Evolutionary conservation across 1,284 basidiomycete species (phyloP).

Genomic region (Ceratobasidium sp.): DNA sequence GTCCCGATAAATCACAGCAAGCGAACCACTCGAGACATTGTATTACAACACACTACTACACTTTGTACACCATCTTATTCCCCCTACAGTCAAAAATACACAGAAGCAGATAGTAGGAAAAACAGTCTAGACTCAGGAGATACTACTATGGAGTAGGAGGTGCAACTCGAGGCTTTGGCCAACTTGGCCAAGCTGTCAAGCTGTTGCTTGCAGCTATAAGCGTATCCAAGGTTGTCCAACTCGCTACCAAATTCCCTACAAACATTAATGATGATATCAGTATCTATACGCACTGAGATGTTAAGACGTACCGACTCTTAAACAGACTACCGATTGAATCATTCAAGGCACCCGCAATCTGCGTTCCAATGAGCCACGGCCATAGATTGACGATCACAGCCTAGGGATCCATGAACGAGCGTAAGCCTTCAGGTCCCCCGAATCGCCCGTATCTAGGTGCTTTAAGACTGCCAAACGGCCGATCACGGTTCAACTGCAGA

Average conservation of each 20-base stretch:
- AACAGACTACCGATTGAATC: slow-evolving; percentile 88
- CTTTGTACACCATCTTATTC: not conserved
- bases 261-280: not conserved
- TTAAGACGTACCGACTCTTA: slow-evolving; percentile 80
- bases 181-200: slow-evolving; percentile 54
- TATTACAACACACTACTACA: slow-evolving; percentile 26
- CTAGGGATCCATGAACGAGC: slow-evolving; percentile 88
- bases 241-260: slow-evolving; percentile 83
- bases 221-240: slow-evolving; percentile 81
- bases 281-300: slow-evolving; percentile 48
- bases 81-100: slow-evolving; percentile 9
- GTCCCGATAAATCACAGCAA: too few species aligned
- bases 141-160: slow-evolving; percentile 17
- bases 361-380: slow-evolving; percentile 85
- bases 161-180: slow-evolving; percentile 48
- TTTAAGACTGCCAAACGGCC: slow-evolving; percentile 95
- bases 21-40: too few species aligned
- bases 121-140: slow-evolving; percentile 2
- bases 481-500: slow-evolving; percentile 76
- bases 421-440: slow-evolving; percentile 92
- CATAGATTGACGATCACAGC: slow-evolving; percentile 88
- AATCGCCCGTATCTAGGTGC: slow-evolving; percentile 92
- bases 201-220: slow-evolving; percentile 60
- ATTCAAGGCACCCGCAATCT: slow-evolving; percentile 87
- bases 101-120: slow-evolving; percentile 8